These are phyloP conservation scores for Penicillium sp. DNA, from an alignment of 2,329 filamentous ascomycete species.

Conservation along the genomic window DNA sequence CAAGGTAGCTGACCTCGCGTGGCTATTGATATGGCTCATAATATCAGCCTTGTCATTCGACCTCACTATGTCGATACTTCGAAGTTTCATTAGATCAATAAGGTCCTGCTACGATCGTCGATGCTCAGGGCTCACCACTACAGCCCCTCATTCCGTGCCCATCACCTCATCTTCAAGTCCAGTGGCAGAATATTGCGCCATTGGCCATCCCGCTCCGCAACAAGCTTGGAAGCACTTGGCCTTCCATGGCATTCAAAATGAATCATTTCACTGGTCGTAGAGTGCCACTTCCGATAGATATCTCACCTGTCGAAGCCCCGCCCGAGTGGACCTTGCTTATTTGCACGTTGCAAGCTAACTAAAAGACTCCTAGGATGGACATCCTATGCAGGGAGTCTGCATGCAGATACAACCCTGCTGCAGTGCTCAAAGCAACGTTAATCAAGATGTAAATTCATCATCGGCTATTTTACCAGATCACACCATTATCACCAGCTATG, in stretches of 20 bases:
- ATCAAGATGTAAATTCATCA: neutral
- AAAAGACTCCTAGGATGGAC: neutral
- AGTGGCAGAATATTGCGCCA: constrained; percentile 11
- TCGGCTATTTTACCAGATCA: neutral
- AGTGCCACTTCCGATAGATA: neutral
- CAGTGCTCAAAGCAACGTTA: neutral
- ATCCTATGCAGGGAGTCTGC: neutral
- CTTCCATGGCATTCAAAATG: neutral
- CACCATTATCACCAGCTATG: neutral
- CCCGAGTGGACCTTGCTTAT: neutral
- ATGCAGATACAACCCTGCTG: neutral
- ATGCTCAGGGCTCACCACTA: no score
- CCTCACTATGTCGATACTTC: constrained; percentile 29
- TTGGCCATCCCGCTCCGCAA: neutral
- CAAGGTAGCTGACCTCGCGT: no score
- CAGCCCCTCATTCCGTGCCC: neutral
- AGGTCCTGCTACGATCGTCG: neutral
- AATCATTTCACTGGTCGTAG: neutral
- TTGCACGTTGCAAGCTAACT: neutral
- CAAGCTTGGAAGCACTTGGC: constrained; percentile 4
- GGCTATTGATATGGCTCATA: neutral
- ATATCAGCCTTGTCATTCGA: constrained; percentile 41
- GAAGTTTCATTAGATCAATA: no score
- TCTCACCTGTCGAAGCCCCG: neutral
- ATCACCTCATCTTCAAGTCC: constrained; percentile 4